Evolutionary conservation across 176 grass and related monocot genomes (phyloP), one percentile per base, ranked within the genome.

Genomic region (Bolboschoenus planiculmis): DNA sequence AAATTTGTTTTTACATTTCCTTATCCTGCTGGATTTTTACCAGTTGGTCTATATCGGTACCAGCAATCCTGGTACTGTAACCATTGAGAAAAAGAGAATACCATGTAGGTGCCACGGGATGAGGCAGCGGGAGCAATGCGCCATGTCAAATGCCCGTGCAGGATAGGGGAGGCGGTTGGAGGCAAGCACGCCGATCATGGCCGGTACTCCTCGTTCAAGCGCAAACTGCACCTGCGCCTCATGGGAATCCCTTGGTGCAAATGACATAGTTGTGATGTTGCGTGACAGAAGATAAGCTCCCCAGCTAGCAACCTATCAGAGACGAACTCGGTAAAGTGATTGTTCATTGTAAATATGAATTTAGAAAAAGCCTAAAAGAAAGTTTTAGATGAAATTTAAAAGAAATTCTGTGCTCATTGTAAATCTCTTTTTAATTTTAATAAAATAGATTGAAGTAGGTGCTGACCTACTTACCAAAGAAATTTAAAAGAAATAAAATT

Each of bases 201-300:
- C 90, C 0, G 87, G 90, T 46, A 89, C 85, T 31, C 90, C 87
- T 47, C 87, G 78, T 82, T 92, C 90, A 5, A 89, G 78, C 0
- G 87, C 83, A 79, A 92, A 89, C 62, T 92, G 87, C 44, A 87
- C 87, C 61, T 89, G 88, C 2, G 88, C 84, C 84, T 89, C 88
- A 62, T 87, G 87, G 8, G 87, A 82, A 77, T 83, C 85, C 34
- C 73, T 81, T 6, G 90, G 79, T 1, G 85, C 85, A 30, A 87
- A 79, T 53, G 87, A 84, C 91, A 86, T 71, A 20, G 85, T 87
- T 1, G 87, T 56, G 56, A 90, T 83, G 83, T 89, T 71, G 35
- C 88, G 91, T 4, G 88, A 88, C 11, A 88, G 65, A 26, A 90
- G 44, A 36, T 90, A 87, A 6, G 87, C 80, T 30, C 85, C 83